Percentiles rank a stretch among this genome's conserved stretches.
phyloP scores from a whole-genome alignment of 306 rosid species.

The Lathyrus aphaca region DNA sequence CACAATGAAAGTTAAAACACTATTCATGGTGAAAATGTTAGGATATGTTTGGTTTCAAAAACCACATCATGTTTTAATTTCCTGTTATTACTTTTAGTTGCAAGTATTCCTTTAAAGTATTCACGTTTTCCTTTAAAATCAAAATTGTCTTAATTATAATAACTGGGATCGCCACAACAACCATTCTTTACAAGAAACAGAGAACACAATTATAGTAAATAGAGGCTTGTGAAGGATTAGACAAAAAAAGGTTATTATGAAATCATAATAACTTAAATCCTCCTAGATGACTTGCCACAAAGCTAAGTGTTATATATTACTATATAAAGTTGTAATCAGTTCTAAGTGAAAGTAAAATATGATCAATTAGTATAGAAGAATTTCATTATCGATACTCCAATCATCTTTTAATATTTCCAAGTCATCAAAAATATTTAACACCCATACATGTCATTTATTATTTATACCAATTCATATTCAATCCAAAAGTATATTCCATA shows the following conservation, averaged over 20 bases:
- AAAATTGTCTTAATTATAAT: no score
- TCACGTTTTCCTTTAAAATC: no score
- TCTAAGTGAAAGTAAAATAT: conserved; percentile 5
- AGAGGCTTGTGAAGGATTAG: background rate
- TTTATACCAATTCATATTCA: background rate
- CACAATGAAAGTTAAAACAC: conserved; percentile 4
- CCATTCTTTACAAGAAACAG: no score
- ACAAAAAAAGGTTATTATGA: background rate
- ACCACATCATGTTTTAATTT: no score
- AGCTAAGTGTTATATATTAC: background rate
- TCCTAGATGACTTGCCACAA: background rate
- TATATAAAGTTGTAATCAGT: background rate
- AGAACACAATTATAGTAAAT: background rate
- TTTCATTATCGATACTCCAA: background rate
- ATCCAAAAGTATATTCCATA: no score
- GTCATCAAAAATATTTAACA: no score
- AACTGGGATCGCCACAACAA: no score
- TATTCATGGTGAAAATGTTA: background rate
- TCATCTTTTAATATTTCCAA: no score
- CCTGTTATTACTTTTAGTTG: no score
- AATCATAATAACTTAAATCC: background rate
- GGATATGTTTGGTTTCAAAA: background rate
- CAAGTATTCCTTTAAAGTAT: no score
- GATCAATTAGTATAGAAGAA: background rate
- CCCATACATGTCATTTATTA: background rate